Conservation (phyloP, 371 early-diverging fungal genomes). For the Mucor velutinosus region DNA sequence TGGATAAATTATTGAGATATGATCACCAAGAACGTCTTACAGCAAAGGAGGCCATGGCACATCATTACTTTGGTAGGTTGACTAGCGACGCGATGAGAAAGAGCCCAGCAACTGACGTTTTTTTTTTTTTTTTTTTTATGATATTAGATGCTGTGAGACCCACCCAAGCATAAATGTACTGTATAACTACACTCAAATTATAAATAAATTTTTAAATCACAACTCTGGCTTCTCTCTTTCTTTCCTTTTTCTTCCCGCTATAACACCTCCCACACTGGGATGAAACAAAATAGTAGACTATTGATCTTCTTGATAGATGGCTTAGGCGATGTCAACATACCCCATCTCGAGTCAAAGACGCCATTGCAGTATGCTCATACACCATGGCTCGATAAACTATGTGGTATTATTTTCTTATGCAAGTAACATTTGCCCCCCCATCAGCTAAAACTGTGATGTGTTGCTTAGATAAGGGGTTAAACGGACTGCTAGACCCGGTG, state of each 20-base stretch:
- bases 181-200: not conserved
- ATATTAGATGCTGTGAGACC: not conserved
- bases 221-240: not conserved
- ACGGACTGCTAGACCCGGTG: slow-evolving; percentile 56
- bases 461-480: slow-evolving; percentile 35
- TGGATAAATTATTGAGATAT: slow-evolving; percentile 93
- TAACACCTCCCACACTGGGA: not conserved
- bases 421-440: slow-evolving; percentile 18
- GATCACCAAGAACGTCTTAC: slow-evolving; percentile 98
- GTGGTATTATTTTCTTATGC: slow-evolving; percentile 15
- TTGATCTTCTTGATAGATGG: slow-evolving; percentile 56
- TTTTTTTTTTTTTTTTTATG: not conserved
- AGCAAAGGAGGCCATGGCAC: slow-evolving; percentile 94
- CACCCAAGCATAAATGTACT: not conserved
- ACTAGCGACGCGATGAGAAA: too few species aligned
- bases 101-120: not conserved
- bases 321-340: slow-evolving; percentile 47
- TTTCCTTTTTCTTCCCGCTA: not conserved
- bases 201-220: not conserved
- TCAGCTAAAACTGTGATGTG: not conserved
- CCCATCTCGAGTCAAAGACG: slow-evolving; percentile 32
- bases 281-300: slow-evolving; percentile 24
- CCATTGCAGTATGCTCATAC: slow-evolving; percentile 47
- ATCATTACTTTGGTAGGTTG: slow-evolving; percentile 85
- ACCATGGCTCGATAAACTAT: slow-evolving; percentile 43